These are phyloP conservation scores for Pugionium dolabratum DNA, from an alignment of 345 rosid species.

Conservation along the genomic window DNA sequence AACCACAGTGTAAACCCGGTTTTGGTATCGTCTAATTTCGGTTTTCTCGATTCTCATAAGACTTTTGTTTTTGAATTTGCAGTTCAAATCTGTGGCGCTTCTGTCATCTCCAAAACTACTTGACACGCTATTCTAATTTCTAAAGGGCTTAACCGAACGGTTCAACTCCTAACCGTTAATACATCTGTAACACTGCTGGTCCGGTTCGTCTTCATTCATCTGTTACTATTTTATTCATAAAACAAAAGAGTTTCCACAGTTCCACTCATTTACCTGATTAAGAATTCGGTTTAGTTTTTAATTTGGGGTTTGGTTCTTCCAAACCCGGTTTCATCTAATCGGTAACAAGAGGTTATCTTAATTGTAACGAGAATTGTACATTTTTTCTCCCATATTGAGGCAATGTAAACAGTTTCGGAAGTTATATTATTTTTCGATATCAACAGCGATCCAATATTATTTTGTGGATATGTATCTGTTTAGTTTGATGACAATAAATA, in stretches of 20 bases:
- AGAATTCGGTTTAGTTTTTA: constrained; percentile 32
- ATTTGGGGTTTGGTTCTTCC: constrained; percentile 42
- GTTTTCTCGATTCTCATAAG: constrained; percentile 20
- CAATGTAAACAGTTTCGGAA: constrained; percentile 30
- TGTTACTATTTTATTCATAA: constrained; percentile 37
- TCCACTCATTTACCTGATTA: constrained; percentile 36
- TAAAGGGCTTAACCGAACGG: constrained; percentile 21
- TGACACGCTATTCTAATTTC: constrained; percentile 60
- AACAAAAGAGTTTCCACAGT: constrained; percentile 21
- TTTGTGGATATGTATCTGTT: too few species aligned
- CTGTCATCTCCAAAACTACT: constrained; percentile 65
- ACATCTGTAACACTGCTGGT: constrained; percentile 21
- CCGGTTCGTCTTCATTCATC: constrained; percentile 29
- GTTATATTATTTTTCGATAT: constrained; percentile 12
- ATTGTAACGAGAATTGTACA: constrained; percentile 39
- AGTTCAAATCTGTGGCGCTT: constrained; percentile 79
- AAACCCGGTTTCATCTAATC: constrained; percentile 25
- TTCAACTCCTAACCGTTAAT: constrained; percentile 43
- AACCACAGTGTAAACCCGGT: neutral
- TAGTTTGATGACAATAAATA: too few species aligned
- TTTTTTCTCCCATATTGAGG: constrained; percentile 32
- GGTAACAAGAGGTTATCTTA: constrained; percentile 31
- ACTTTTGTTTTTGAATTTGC: constrained; percentile 29
- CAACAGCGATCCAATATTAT: too few species aligned
- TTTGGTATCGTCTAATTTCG: neutral